Evolutionary conservation across 345 rosid species (phyloP).

Genomic region (Stellera chamaejasme): DNA sequence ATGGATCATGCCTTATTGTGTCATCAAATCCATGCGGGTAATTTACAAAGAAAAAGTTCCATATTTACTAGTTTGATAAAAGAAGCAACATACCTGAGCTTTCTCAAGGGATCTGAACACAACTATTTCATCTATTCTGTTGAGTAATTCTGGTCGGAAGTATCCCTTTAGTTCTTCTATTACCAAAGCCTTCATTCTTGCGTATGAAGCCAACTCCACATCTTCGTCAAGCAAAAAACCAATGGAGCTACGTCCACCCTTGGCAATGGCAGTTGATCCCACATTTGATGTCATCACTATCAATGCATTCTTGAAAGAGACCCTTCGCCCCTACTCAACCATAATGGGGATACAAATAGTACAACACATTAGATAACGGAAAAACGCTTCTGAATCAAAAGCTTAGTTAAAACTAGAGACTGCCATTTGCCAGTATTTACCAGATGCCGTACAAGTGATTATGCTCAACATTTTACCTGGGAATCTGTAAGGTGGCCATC

Average conservation of each 20-base stretch:
- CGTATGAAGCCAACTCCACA: constrained; percentile 47
- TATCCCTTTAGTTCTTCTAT: constrained; percentile 80
- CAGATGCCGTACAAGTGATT: neutral
- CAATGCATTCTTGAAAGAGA: constrained; percentile 89
- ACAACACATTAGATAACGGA: constrained; percentile 7
- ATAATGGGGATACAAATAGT: constrained; percentile 8
- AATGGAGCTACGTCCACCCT: constrained; percentile 63
- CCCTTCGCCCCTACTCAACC: constrained; percentile 70
- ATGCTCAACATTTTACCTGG: constrained; percentile 44
- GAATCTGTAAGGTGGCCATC: constrained; percentile 99
- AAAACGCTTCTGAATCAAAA: neutral
- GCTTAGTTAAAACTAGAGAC: too few relatives aligned
- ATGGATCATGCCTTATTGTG: too few relatives aligned
- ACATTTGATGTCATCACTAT: constrained; percentile 94
- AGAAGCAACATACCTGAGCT: constrained; percentile 62
- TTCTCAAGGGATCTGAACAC: constrained; percentile 77
- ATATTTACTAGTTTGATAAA: neutral
- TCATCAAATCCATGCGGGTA: too few relatives aligned
- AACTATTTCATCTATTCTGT: constrained; percentile 93
- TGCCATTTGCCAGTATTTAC: neutral
- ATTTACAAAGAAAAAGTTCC: neutral
- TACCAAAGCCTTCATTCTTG: constrained; percentile 72
- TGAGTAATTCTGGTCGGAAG: constrained; percentile 93
- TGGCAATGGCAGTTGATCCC: constrained; percentile 81
- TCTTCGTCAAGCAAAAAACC: constrained; percentile 60